Evolutionary conservation across 1,284 basidiomycete genomes (phyloP).

Genomic region (Heterobasidion irregulare): DNA sequence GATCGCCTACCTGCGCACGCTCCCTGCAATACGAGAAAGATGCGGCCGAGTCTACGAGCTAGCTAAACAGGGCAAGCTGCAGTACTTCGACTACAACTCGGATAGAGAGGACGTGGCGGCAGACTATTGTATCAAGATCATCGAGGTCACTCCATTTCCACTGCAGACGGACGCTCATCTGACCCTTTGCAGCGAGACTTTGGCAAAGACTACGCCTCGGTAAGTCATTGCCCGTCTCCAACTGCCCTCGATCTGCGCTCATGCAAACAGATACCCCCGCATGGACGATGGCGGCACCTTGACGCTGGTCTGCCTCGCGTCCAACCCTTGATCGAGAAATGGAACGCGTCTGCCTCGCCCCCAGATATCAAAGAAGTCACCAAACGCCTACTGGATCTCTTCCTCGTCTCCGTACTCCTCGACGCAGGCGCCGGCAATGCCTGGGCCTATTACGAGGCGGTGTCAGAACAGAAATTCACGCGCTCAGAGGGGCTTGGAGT

Average conservation of each 20-base stretch:
- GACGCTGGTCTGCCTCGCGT: conserved; percentile 62
- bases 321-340: conserved; percentile 46
- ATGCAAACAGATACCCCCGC: conserved; percentile 67
- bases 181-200: conserved; percentile 66
- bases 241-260: neutral
- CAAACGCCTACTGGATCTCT: conserved; percentile 80
- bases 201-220: conserved; percentile 57
- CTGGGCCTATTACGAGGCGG: conserved; percentile 73
- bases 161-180: neutral
- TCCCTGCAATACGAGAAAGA: conserved; percentile 82
- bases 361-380: conserved; percentile 55
- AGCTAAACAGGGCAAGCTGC: conserved; percentile 61
- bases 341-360: conserved; percentile 38
- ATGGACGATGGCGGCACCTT: conserved; percentile 89
- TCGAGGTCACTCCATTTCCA: conserved; percentile 42
- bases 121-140: conserved; percentile 78
- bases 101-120: conserved; percentile 66
- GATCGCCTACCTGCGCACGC: conserved; percentile 74
- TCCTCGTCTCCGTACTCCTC: conserved; percentile 87
- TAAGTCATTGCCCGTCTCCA: conserved; percentile 23
- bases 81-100: conserved; percentile 84
- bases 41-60: conserved; percentile 76
- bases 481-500: conserved; percentile 91
- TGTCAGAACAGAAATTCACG: conserved; percentile 50
- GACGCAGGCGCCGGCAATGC: conserved; percentile 87